Base-by-base conservation (phyloP, 441 rosid genomes). In the Euphorbia schlechtendalii region DNA sequence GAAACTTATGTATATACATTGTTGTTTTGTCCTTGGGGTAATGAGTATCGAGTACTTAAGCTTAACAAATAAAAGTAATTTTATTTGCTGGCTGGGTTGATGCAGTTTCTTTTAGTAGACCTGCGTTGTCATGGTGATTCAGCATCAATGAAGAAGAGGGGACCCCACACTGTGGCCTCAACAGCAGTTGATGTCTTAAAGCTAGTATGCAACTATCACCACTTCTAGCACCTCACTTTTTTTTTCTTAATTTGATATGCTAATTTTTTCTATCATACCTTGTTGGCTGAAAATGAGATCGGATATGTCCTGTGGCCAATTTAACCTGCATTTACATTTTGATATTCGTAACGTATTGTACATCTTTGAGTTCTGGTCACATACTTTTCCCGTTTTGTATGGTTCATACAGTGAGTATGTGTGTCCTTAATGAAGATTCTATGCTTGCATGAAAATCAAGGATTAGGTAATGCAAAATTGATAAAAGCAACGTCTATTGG, bases 61-160 rank as follows among this genome's bases (percentile, higher is more conserved):
- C 0, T 61, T 7, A 18, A 41, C 28, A n/a, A 15, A 11, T 17
- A 21, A 65, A 41, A 40, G 48, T 63, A 41, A 56, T 51, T 60
- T 27, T 20, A 53, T 24, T 56, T 65, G 55, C 21, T 43, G 21
- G 55, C 21, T 43, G 21, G 67, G 38, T 54, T 69, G 51, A 41
- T 54, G 46, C 86, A 90, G 99, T 93, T 90, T 83, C 89, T 93
- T 69, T 76, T 84, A 59, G 92, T 93, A 24, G 99, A 93, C 74
- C 77, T 93, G 59, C 86, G 96, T 64, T 93, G 99, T 77, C 97
- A 93, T 71, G 97, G 99, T 63, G 97, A 93, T 79, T 93, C 99
- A 34, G 80, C 99, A 46, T 74, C 83, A 41, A 70, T 84, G 69
- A 83, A 78, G 77, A 88, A 83, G 82, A 85, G 83, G 64, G 81